Evolutionary conservation across 345 rosid species (phyloP), one percentile per base, ranked within the genome.

Genomic region (Linum lewisii): DNA sequence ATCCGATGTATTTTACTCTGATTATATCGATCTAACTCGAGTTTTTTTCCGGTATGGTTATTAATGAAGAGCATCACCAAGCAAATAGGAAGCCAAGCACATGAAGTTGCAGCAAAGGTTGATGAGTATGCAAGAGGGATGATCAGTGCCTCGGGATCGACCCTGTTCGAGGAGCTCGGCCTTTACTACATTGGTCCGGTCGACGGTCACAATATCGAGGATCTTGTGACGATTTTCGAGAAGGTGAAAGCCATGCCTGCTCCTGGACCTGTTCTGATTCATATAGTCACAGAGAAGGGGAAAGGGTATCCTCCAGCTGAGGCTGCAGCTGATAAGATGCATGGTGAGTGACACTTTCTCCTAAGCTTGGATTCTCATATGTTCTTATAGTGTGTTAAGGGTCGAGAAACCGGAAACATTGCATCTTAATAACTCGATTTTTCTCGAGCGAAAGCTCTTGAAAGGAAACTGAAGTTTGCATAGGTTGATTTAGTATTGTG

Each of bases 241-340:
- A 77, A 77, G 42, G 88, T 82, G 44, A 85, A 85, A 73, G 77
- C 69, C 24, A 73, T 79, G 81, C 92, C 92, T 3, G 79, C 88
- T 2, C 92, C 86, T 2, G 92, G 92, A 61, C 92, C 92, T 1
- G 88, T 85, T 59, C 70, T 85, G 64, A 82, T 85, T 67, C 88
- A 85, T 59, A 62, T 82, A 51, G 71, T 85, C 42, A 85, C 92
- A 45, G 92, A 85, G 65, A 85, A 85, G 67, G 92, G 92, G 36
- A 85, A 81, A 67, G 89, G 87, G 25, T 86, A 86, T 70, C 78
- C 89, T n/a, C 88, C 88, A 6, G 94, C 89, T 5, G 85, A 83
- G 65, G 82, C 79, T 59, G 89, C 94, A 7, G 63, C 78, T 8
- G 94, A 86, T 69, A 81, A 77, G 71, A 83, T 83, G 88, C 94